Percentiles rank a stretch among this genome's conserved stretches.
Conservation (phyloP, 495 filamentous ascomycete genomes). For the Trichoderma gamsii region DNA sequence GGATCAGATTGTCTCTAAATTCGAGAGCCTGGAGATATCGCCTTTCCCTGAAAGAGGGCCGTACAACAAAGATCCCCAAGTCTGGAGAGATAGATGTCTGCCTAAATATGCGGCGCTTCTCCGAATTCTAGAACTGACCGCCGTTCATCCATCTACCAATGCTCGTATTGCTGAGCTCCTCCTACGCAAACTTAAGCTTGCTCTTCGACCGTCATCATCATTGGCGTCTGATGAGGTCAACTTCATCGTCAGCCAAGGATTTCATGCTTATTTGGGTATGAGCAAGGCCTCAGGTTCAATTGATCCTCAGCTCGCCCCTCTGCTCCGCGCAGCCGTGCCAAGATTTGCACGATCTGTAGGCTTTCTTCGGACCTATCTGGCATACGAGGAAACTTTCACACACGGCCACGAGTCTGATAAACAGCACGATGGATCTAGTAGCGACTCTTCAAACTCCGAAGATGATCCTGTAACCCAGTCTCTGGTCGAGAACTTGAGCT, state of each 20-base stretch:
- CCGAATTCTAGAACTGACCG: constrained; percentile 40
- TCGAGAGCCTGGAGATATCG: constrained; percentile 50
- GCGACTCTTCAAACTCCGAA: constrained; percentile 22
- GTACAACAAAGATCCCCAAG: constrained; percentile 44
- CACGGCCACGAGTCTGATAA: constrained; percentile 24
- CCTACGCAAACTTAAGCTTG: constrained; percentile 51
- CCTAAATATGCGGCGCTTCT: constrained; percentile 51
- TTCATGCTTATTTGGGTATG: constrained; percentile 49
- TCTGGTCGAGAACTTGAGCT: constrained; percentile 64
- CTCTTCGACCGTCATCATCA: constrained; percentile 48
- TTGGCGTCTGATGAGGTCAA: constrained; percentile 50
- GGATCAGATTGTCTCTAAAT: constrained; percentile 57
- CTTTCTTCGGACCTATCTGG: constrained; percentile 61
- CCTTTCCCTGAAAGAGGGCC: constrained; percentile 51
- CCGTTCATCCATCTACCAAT: constrained; percentile 49
- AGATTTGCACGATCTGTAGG: constrained; percentile 54
- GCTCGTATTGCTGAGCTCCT: constrained; percentile 49
- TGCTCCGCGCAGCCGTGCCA: constrained; percentile 55
- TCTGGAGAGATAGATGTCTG: constrained; percentile 50
- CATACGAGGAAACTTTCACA: constrained; percentile 50
- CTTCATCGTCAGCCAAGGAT: constrained; percentile 52
- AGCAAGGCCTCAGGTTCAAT: constrained; percentile 40
- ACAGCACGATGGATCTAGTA: not conserved
- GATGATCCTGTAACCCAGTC: constrained; percentile 52
- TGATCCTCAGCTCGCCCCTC: constrained; percentile 49